A percentile compares a stretch with the other conserved stretches of the same genome.
These are phyloP conservation scores for Acanthamoeba royreba DNA, from an alignment of 208 protist genomes.

Conservation along the genomic window DNA sequence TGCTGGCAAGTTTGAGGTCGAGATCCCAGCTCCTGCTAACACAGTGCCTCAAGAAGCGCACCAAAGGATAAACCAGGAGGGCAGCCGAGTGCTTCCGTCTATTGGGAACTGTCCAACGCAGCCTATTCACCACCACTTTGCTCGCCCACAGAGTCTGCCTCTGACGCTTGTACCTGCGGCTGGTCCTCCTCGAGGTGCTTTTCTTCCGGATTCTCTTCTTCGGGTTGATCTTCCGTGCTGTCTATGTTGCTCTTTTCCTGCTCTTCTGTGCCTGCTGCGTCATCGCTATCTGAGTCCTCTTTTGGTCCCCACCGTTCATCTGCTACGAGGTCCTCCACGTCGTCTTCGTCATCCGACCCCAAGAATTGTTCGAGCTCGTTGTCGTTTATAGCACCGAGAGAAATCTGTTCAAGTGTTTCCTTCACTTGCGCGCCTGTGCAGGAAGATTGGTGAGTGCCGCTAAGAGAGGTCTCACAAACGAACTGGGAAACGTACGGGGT, in stretches of 20 bases:
- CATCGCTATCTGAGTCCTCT: neutral
- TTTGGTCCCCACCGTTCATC: neutral
- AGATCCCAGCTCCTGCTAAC: no score
- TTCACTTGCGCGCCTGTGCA: neutral
- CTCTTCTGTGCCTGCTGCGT: neutral
- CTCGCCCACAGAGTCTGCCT: no score
- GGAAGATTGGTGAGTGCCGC: neutral
- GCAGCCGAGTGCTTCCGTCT: no score
- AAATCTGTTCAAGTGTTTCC: neutral
- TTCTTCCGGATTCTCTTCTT: neutral
- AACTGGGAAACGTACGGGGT: neutral
- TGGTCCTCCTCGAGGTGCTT: neutral
- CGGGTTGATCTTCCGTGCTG: neutral
- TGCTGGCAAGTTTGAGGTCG: no score
- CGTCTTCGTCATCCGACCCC: constrained; percentile 13
- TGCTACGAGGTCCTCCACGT: neutral
- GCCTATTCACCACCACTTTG: no score
- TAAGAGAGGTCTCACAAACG: neutral
- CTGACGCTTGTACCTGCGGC: no score
- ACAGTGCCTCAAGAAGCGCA: no score
- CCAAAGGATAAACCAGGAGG: no score
- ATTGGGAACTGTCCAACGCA: no score
- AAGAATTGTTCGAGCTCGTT: constrained; percentile 9
- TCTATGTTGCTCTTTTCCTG: neutral
- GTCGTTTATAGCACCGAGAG: neutral